Conservation (phyloP, 495 filamentous ascomycete species). For the Xylaria castorea region DNA sequence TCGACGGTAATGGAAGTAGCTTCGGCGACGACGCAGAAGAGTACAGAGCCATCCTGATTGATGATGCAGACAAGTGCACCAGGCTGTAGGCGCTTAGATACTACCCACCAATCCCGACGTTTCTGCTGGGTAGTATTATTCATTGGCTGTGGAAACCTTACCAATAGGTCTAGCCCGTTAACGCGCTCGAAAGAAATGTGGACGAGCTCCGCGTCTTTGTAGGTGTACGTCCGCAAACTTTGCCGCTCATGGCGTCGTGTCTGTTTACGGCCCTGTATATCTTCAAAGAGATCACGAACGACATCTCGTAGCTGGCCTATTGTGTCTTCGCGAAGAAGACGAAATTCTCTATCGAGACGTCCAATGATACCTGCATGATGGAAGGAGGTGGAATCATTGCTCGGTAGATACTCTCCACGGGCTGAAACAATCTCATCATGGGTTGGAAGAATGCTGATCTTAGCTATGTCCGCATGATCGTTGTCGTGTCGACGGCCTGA, state of each 20-base stretch:
- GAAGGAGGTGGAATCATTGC: conserved; percentile 54
- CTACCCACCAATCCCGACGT: conserved; percentile 66
- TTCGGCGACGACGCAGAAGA: conserved; percentile 64
- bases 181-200: conserved; percentile 52
- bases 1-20: conserved; percentile 35
- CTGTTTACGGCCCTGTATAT: conserved; percentile 28
- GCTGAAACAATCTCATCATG: conserved; percentile 62
- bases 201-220: conserved; percentile 47
- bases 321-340: conserved; percentile 71
- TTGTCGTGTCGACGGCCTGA: conserved; percentile 71
- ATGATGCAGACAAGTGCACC: conserved; percentile 68
- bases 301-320: conserved; percentile 67
- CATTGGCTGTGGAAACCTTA: conserved; percentile 63
- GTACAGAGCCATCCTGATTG: conserved; percentile 48
- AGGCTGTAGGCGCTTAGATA: conserved; percentile 60
- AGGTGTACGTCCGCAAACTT: conserved; percentile 45
- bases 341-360: conserved; percentile 73
- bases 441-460: conserved; percentile 70
- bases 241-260: conserved; percentile 29
- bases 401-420: conserved; percentile 66
- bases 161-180: conserved; percentile 61
- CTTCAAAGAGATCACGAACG: conserved; percentile 50
- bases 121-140: conserved; percentile 36
- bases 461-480: conserved; percentile 63
- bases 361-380: conserved; percentile 65